These are phyloP conservation scores for Amanita muscaria DNA, from an alignment of 768 basidiomycete species.

Conservation along the genomic window DNA sequence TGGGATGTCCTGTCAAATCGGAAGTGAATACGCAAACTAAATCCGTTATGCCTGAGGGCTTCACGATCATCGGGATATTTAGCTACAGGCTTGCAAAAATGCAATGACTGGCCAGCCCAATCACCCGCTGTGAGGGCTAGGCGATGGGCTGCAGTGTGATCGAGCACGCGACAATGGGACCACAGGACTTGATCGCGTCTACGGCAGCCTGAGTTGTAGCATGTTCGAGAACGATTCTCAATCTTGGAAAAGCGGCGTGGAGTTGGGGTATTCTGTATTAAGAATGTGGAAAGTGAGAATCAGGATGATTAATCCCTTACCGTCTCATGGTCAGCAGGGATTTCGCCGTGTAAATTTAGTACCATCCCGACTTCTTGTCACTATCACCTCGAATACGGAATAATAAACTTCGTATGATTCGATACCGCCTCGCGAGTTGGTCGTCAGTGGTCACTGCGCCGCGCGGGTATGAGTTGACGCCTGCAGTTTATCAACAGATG, in stretches of 20 bases:
- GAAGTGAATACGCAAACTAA: constrained; percentile 64
- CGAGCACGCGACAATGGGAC: constrained; percentile 85
- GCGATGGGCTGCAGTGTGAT: constrained; percentile 98
- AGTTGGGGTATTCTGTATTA: constrained; percentile 84
- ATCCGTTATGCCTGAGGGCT: constrained; percentile 70
- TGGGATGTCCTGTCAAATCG: too few relatives aligned
- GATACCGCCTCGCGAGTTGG: constrained; percentile 92
- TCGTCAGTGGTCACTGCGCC: constrained; percentile 99
- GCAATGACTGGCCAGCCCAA: constrained; percentile 91
- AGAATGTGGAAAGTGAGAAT: constrained; percentile 69
- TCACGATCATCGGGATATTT: constrained; percentile 97
- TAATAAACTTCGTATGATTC: constrained; percentile 94
- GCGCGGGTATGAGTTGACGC: constrained; percentile 94
- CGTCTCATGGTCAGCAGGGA: constrained; percentile 71
- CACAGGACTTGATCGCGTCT: constrained; percentile 72
- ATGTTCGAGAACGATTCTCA: constrained; percentile 95
- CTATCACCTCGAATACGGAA: constrained; percentile 87
- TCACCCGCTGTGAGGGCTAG: constrained; percentile 90
- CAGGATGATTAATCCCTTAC: constrained; percentile 21
- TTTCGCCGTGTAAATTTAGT: constrained; percentile 93
- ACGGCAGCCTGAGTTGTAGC: constrained; percentile 91
- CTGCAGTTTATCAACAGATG: constrained; percentile 15
- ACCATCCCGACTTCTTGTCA: constrained; percentile 92
- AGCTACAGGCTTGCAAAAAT: constrained; percentile 97
- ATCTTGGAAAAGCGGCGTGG: constrained; percentile 73